A percentile compares a stretch with the other conserved stretches of the same genome.
phyloP scores from a whole-genome alignment of 2,329 filamentous ascomycete species.

The Xylaria sp. region DNA sequence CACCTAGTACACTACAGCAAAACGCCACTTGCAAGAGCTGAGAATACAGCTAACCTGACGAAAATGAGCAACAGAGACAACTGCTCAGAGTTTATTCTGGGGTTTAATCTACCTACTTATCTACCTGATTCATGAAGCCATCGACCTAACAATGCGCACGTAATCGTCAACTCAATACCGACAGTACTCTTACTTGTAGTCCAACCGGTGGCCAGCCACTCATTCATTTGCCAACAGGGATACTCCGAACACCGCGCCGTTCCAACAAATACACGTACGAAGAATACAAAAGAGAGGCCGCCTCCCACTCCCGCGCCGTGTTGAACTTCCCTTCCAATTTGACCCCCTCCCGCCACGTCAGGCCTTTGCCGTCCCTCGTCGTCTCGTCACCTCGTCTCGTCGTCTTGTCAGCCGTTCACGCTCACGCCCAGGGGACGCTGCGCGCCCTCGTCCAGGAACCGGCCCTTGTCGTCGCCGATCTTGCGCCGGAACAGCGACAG shows the following conservation, averaged over 20 bases:
- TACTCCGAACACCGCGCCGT: conserved; percentile 26
- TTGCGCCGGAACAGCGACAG: conserved; percentile 81
- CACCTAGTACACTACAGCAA: too few species aligned
- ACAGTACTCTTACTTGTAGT: neutral
- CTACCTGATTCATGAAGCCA: conserved; percentile 2
- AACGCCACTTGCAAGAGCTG: too few species aligned
- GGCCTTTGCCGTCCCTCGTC: neutral
- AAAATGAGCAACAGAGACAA: neutral
- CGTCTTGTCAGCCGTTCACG: conserved; percentile 41
- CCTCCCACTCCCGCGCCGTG: neutral
- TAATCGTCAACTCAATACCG: neutral
- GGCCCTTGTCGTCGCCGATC: conserved; percentile 76
- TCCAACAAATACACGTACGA: conserved; percentile 1
- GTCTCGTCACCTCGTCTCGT: neutral
- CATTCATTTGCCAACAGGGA: too few species aligned
- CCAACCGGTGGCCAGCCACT: neutral
- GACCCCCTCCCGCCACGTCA: neutral
- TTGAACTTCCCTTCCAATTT: neutral
- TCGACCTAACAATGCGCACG: neutral
- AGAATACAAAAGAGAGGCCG: neutral
- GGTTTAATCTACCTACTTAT: conserved; percentile 10
- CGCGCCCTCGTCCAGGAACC: conserved; percentile 70
- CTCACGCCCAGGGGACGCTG: conserved; percentile 51
- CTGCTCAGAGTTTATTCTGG: conserved; percentile 5
- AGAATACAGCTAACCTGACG: too few species aligned